Evolutionary conservation across 169 alveolate species (phyloP).

Genomic region (Plasmodium yoelii): DNA sequence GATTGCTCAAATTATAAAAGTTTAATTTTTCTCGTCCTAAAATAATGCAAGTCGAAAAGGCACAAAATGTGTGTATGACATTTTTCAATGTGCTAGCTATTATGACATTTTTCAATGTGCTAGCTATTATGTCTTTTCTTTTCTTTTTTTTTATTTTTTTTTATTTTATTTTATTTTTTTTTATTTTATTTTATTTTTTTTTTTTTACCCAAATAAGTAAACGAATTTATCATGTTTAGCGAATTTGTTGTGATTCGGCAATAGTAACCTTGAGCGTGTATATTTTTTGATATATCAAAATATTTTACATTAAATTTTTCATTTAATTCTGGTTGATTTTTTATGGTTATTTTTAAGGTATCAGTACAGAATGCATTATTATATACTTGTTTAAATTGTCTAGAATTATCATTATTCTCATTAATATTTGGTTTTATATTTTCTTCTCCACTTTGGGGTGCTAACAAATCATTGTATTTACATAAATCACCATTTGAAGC

Average conservation of each 20-base stretch:
- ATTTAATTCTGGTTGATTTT: conserved; percentile 7
- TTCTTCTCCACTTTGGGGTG: not conserved
- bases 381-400: not conserved
- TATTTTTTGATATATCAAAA: conserved; percentile 33
- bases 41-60: not conserved
- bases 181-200: too few species aligned
- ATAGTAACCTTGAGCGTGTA: conserved; percentile 40
- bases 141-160: not conserved
- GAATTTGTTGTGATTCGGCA: conserved; percentile 56
- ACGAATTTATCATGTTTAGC: conserved; percentile 52
- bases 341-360: conserved; percentile 50
- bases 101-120: not conserved
- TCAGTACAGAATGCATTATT: conserved; percentile 54
- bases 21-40: conserved; percentile 35
- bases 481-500: conserved; percentile 58
- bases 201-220: conserved; percentile 50
- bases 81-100: not conserved
- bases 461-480: conserved; percentile 16
- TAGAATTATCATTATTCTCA: conserved; percentile 2
- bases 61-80: not conserved
- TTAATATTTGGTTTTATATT: not conserved
- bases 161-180: too few species aligned
- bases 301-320: conserved; percentile 42
- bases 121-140: not conserved
- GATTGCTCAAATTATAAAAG: conserved; percentile 40